phyloP scores from a whole-genome alignment of 495 filamentous ascomycete genomes.

The Penicillium malachiteum region DNA sequence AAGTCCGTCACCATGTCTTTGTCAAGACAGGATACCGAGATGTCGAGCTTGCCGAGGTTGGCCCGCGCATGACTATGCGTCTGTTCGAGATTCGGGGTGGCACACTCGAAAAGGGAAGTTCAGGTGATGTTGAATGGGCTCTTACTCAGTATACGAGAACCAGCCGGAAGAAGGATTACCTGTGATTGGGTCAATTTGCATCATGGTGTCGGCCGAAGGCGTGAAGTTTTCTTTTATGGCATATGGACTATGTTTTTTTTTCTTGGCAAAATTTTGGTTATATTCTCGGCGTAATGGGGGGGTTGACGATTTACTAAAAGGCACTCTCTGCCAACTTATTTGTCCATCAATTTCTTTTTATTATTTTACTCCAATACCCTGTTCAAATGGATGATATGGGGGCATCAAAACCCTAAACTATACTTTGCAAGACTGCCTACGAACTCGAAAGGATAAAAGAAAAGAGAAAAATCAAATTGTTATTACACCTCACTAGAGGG shows the following conservation, averaged over 20 bases:
- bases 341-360: constrained; percentile 5
- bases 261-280: constrained; percentile 23
- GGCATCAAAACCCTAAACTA: not conserved
- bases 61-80: constrained; percentile 94
- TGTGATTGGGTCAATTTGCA: constrained; percentile 50
- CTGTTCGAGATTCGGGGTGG: constrained; percentile 91
- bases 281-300: constrained; percentile 28
- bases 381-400: constrained; percentile 1
- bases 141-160: constrained; percentile 94
- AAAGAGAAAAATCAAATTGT: no score
- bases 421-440: not conserved
- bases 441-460: not conserved
- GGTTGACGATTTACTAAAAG: constrained; percentile 16
- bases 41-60: constrained; percentile 92
- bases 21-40: constrained; percentile 81
- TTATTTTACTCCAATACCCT: constrained; percentile 19
- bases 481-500: no score
- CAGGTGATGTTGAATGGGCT: constrained; percentile 95
- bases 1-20: constrained; percentile 80
- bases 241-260: constrained; percentile 10
- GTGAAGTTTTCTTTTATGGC: constrained; percentile 17
- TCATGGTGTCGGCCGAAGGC: constrained; percentile 17
- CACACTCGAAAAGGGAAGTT: constrained; percentile 85
- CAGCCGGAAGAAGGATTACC: constrained; percentile 86
- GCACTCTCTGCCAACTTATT: constrained; percentile 10